A percentile compares a stretch with the other conserved stretches of the same genome.
These are phyloP conservation scores for Xylaria longipes DNA, from an alignment of 495 filamentous ascomycete genomes.

Conservation along the genomic window DNA sequence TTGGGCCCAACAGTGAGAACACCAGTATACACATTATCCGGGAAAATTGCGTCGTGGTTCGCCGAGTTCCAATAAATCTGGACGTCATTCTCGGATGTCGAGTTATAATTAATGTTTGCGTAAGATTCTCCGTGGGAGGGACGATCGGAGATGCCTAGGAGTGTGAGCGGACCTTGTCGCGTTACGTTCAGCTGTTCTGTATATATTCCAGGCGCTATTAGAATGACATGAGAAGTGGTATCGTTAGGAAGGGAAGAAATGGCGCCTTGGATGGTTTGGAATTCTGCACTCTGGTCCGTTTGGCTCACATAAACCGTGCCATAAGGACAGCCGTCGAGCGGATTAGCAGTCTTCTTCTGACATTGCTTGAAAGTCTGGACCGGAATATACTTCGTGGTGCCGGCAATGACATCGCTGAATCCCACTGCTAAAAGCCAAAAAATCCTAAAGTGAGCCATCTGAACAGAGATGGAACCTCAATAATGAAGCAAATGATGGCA, in stretches of 20 bases:
- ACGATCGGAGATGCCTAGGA: conserved; percentile 59
- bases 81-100: conserved; percentile 33
- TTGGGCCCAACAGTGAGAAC: conserved; percentile 63
- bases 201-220: conserved; percentile 62
- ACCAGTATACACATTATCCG: conserved; percentile 63
- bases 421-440: not conserved
- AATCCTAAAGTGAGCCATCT: conserved; percentile 7
- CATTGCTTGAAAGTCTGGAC: conserved; percentile 32
- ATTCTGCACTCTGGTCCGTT: conserved; percentile 43
- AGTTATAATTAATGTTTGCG: conserved; percentile 51
- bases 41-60: conserved; percentile 51
- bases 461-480: not conserved
- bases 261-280: conserved; percentile 58
- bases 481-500: not conserved
- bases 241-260: conserved; percentile 61
- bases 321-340: conserved; percentile 51
- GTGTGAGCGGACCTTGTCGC: conserved; percentile 59
- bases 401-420: not conserved
- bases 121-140: conserved; percentile 53
- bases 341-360: conserved; percentile 38
- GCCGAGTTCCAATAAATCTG: conserved; percentile 43
- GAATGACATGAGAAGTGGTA: conserved; percentile 56
- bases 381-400: conserved; percentile 27
- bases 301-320: conserved; percentile 58
- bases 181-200: conserved; percentile 67